A percentile compares a stretch with the other conserved stretches of the same genome.
These are phyloP conservation scores for Botrytis paeoniae DNA, from an alignment of 2,329 filamentous ascomycete genomes.

Conservation along the genomic window DNA sequence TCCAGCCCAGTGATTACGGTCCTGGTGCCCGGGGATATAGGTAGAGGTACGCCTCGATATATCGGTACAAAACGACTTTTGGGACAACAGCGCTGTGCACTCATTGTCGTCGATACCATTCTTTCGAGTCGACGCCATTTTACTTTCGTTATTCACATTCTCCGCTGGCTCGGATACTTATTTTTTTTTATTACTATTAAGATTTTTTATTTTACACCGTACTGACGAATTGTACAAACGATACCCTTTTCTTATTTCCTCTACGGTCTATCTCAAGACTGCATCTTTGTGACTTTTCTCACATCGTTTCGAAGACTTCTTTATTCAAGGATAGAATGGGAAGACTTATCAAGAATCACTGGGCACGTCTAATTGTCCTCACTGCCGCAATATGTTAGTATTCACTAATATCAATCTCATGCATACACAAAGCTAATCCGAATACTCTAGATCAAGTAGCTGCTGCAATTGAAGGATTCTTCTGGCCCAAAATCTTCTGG, in stretches of 20 bases:
- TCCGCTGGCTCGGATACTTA: constrained; percentile 54
- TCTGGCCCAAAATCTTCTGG: constrained; percentile 99
- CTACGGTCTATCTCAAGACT: constrained; percentile 21
- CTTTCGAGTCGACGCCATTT: constrained; percentile 42
- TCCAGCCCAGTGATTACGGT: constrained; percentile 31
- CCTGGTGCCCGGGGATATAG: constrained; percentile 41
- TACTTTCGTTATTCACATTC: constrained; percentile 35
- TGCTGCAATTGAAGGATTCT: constrained; percentile 81
- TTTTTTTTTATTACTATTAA: constrained; percentile 30
- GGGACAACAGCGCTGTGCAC: constrained; percentile 43
- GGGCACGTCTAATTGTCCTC: constrained; percentile 90
- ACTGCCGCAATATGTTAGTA: constrained; percentile 63
- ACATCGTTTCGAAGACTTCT: background rate
- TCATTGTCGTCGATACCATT: constrained; percentile 51
- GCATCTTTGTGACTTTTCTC: constrained; percentile 15
- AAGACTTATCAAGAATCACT: constrained; percentile 99
- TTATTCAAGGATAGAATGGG: constrained; percentile 60
- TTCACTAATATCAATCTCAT: constrained; percentile 5
- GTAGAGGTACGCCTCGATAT: constrained; percentile 28
- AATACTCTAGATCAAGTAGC: constrained; percentile 72
- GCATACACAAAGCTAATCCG: constrained; percentile 17
- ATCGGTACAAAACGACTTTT: constrained; percentile 18
- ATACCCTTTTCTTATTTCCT: constrained; percentile 33
- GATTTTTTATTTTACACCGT: constrained; percentile 25
- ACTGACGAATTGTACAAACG: constrained; percentile 18